Evolutionary conservation across 2,329 filamentous ascomycete species (phyloP), one percentile per base, ranked within the genome.

Genomic region (Fusarium tanahbumbuense): DNA sequence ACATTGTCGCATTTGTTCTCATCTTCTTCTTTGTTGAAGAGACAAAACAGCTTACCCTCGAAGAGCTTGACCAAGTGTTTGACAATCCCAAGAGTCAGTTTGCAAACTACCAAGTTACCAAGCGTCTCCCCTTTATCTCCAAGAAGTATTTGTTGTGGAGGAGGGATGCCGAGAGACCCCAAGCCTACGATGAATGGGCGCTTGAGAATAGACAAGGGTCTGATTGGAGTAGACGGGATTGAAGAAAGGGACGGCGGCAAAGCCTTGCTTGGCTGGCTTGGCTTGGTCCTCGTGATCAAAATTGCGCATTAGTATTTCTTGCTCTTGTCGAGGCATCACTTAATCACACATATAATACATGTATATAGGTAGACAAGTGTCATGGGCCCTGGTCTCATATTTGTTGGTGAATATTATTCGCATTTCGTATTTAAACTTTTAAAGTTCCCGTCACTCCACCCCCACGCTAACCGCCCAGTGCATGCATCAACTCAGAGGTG

Each of bases 11-110:
- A 0, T 81, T 84, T 70, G 42, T 79, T 25, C 78, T 85, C 65
- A 83, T 85, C 62, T 84, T 82, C 71, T 78, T 83, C 67, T 78
- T 84, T 55, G 81, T 85, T 1, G 81, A 82, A 20, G 83, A 84
- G 73, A 84, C 83, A 2, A 83, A 84, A 75, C 81, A 83, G 63
- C 78, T 81, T n/a, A 83, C 81, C 0, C 77, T 84, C 2, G 83
- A 84, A 67, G 82, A 84, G 27, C 20, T 76, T 2, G 73, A 76
- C 57, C 30, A 74, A 74, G 37, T 76, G 20, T 75, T 72, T 40
- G 54, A 54, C 22, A 50, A 41, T 1, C 55, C 76, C 12, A 83
- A 84, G 68, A 68, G 73, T n/a, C 70, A 73, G 9, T 84, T 84
- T 54, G 78, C 80, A 27, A 68, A 66, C 6, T 79, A 80, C 53